Evolutionary conservation across 2,329 filamentous ascomycete species (phyloP).

Genomic region (Fusarium sp.): DNA sequence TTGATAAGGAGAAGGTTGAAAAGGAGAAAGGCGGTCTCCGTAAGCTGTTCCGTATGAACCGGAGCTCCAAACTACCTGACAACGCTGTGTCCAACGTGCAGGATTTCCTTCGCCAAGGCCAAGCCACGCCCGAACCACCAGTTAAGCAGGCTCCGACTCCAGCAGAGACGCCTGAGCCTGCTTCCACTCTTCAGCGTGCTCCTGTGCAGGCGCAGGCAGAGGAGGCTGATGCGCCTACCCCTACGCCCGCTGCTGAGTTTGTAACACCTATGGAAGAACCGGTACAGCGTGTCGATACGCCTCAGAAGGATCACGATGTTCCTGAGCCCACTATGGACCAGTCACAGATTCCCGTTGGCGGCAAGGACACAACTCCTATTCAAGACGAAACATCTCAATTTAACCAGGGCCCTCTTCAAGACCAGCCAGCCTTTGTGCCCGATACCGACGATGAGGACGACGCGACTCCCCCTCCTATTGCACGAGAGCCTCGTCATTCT

Average conservation of each 20-base stretch:
- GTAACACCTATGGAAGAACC: constrained; percentile 42
- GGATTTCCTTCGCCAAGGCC: constrained; percentile 60
- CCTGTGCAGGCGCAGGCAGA: constrained; percentile 13
- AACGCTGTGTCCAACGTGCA: constrained; percentile 63
- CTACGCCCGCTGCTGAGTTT: constrained; percentile 37
- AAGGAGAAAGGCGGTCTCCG: constrained; percentile 65
- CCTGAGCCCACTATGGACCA: constrained; percentile 38
- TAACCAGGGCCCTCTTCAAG: constrained; percentile 86
- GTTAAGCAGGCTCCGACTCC: constrained; percentile 25
- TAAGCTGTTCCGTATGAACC: constrained; percentile 75
- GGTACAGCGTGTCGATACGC: constrained; percentile 31
- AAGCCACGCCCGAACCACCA: constrained; percentile 41
- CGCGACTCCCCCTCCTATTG: constrained; percentile 65
- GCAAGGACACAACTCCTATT: constrained; percentile 27
- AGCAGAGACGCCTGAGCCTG: constrained; percentile 45
- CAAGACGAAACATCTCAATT: constrained; percentile 67
- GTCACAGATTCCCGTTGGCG: constrained; percentile 30
- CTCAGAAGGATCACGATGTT: constrained; percentile 38
- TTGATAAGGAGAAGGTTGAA: constrained; percentile 35
- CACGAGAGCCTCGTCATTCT: constrained; percentile 53
- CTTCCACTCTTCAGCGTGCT: constrained; percentile 29
- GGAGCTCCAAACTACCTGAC: constrained; percentile 66
- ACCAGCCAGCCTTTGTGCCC: constrained; percentile 86
- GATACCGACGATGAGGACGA: constrained; percentile 62
- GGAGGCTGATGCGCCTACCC: constrained; percentile 30